Conservation (phyloP, 2,329 filamentous ascomycete genomes). For the Pseudogymnoascus sp. region DNA sequence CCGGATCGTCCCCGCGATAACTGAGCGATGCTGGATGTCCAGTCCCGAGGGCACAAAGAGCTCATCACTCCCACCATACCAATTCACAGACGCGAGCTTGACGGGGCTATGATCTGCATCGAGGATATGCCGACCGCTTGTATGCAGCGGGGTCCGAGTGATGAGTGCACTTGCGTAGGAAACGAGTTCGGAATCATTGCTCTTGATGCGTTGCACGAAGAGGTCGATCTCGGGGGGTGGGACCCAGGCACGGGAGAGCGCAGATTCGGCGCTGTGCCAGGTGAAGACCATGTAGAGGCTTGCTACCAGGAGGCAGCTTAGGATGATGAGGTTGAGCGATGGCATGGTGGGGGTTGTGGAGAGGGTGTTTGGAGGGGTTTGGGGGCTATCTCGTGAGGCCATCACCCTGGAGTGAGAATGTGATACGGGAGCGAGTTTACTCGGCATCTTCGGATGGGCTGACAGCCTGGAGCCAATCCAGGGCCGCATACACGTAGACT, state of each 20-base stretch:
- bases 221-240: not conserved
- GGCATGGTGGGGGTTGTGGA: not conserved
- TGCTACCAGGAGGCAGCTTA: not conserved
- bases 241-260: not conserved
- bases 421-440: not conserved
- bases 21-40: conserved; percentile 51
- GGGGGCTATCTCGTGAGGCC: not conserved
- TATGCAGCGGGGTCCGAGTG: conserved; percentile 43
- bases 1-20: conserved; percentile 52
- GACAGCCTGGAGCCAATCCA: not conserved
- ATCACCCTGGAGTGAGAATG: not conserved
- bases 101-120: conserved; percentile 48
- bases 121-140: conserved; percentile 51
- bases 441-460: not conserved
- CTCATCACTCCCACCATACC: conserved; percentile 63
- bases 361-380: not conserved
- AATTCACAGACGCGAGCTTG: conserved; percentile 58
- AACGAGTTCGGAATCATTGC: not conserved
- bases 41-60: conserved; percentile 56
- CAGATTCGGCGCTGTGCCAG: not conserved
- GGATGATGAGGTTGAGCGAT: not conserved
- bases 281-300: not conserved
- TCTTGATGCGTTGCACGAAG: not conserved
- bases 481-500: not conserved
- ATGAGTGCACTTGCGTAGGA: not conserved